These are phyloP conservation scores for Hypholoma sublateritium DNA, from an alignment of 768 basidiomycete genomes.

Conservation along the genomic window DNA sequence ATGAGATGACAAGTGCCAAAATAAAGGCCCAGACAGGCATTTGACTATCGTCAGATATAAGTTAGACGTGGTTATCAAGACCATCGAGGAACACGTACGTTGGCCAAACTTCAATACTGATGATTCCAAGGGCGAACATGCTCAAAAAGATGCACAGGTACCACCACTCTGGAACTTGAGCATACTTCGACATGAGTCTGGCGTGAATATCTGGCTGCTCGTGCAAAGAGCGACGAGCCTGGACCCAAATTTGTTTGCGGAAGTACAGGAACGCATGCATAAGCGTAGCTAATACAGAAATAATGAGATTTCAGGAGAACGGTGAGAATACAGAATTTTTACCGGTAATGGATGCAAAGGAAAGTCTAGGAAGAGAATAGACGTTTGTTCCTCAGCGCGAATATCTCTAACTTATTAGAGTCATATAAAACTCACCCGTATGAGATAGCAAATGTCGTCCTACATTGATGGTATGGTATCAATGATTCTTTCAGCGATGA, in stretches of 20 bases:
- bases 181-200: conserved; percentile 72
- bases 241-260: conserved; percentile 72
- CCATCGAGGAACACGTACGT: conserved; percentile 22
- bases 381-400: neutral
- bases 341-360: conserved; percentile 71
- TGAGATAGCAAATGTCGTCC: conserved; percentile 68
- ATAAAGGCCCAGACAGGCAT: conserved; percentile 49
- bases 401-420: neutral
- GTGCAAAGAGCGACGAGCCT: conserved; percentile 62
- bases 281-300: conserved; percentile 43
- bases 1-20: conserved; percentile 59
- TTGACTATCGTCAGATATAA: conserved; percentile 33
- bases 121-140: conserved; percentile 65
- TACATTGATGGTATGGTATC: neutral
- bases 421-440: conserved; percentile 44
- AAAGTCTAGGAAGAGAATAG: conserved; percentile 32
- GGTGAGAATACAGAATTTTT: neutral
- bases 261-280: conserved; percentile 69
- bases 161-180: conserved; percentile 82
- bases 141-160: conserved; percentile 60
- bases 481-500: neutral
- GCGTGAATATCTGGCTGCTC: conserved; percentile 86
- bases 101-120: conserved; percentile 68
- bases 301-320: neutral
- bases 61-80: conserved; percentile 26